phyloP scores from a whole-genome alignment of 768 basidiomycete genomes.

The Tulasnella sp. region DNA sequence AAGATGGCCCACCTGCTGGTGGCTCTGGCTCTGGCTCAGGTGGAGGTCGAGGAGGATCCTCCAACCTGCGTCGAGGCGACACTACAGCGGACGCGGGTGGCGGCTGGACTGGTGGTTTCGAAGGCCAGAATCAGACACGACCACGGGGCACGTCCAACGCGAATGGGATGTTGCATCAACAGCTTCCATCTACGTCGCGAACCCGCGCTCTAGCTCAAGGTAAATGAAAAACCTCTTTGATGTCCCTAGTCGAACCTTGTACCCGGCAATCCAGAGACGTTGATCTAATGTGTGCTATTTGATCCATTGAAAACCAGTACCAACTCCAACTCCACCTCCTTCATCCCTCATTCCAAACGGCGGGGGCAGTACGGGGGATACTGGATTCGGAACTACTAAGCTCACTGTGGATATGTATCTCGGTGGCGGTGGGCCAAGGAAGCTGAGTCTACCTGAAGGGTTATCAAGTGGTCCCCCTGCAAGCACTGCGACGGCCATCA shows the following conservation, averaged over 20 bases:
- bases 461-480: no score
- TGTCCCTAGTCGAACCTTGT: no score
- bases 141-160: constrained; percentile 24
- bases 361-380: background rate
- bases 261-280: no score
- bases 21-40: background rate
- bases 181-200: no score
- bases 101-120: background rate
- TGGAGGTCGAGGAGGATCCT: background rate
- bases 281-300: no score
- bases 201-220: background rate
- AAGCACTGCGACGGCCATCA: no score
- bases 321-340: background rate
- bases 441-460: no score
- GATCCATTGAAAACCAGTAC: background rate
- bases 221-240: no score
- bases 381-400: background rate
- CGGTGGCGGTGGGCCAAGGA: background rate
- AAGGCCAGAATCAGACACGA: constrained; percentile 20
- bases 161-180: background rate
- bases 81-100: background rate
- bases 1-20: background rate
- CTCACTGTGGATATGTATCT: background rate
- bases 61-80: background rate
- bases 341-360: background rate